Conservation (phyloP, 192 early-diverging fungal species). For the Linnemannia zychae region DNA sequence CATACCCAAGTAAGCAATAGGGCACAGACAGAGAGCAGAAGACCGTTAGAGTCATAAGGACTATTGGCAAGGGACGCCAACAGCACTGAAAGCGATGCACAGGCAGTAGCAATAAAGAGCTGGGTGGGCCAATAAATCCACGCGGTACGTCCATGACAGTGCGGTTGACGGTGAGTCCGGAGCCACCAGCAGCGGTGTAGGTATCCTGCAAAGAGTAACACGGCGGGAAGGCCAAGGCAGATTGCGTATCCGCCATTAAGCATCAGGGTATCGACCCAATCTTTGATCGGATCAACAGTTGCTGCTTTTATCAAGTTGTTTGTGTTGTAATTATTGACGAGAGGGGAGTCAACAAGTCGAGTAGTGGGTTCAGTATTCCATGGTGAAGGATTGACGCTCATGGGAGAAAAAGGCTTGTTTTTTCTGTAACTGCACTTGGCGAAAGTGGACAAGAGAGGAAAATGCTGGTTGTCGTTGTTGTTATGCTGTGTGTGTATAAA, state of each 20-base stretch:
- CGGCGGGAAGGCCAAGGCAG: constrained; percentile 9
- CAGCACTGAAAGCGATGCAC: background rate
- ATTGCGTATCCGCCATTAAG: background rate
- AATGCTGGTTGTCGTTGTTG: too few relatives aligned
- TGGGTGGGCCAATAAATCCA: constrained; percentile 24
- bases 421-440: background rate
- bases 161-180: background rate
- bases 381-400: constrained; percentile 5
- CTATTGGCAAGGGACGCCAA: background rate
- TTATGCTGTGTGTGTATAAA: too few relatives aligned
- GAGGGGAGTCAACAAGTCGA: background rate
- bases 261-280: constrained; percentile 10
- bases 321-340: background rate
- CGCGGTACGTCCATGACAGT: constrained; percentile 7
- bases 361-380: constrained; percentile 1
- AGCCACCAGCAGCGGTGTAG: constrained; percentile 8
- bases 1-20: constrained; percentile 14
- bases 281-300: constrained; percentile 4
- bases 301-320: background rate
- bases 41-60: background rate
- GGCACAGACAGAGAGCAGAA: background rate
- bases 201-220: background rate
- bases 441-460: too few relatives aligned
- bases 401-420: background rate
- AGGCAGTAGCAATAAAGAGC: background rate